Evolutionary conservation across 768 basidiomycete genomes (phyloP).

Genomic region (Saitozyma podzolica): DNA sequence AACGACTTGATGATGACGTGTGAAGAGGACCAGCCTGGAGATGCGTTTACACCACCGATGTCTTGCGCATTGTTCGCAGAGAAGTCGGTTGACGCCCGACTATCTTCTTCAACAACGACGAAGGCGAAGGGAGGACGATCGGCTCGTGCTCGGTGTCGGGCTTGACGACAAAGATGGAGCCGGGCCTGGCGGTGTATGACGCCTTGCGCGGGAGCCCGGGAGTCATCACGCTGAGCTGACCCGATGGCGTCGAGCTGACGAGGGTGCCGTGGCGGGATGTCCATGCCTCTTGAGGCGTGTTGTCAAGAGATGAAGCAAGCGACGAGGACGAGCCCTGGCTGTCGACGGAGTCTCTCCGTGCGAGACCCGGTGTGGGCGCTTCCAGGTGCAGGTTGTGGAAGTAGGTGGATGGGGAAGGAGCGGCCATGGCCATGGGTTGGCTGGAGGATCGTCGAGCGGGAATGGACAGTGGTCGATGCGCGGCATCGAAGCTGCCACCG

Average conservation of each 20-base stretch:
- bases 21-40: no score
- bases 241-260: constrained; percentile 28
- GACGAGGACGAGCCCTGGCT: constrained; percentile 21
- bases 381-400: constrained; percentile 37
- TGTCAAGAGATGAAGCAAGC: constrained; percentile 11
- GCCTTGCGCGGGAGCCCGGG: constrained; percentile 42
- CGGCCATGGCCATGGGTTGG: constrained; percentile 10
- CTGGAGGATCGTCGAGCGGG: constrained; percentile 15
- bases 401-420: constrained; percentile 19
- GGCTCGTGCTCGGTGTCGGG: constrained; percentile 13
- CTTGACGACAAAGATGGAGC: constrained; percentile 36
- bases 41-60: no score
- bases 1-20: no score
- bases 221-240: constrained; percentile 22
- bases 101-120: constrained; percentile 20
- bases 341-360: constrained; percentile 34
- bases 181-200: constrained; percentile 40
- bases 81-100: constrained; percentile 11
- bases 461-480: constrained; percentile 13
- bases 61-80: constrained; percentile 18
- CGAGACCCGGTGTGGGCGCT: constrained; percentile 41
- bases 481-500: constrained; percentile 7
- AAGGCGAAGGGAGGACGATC: constrained; percentile 2
- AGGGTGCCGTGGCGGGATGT: constrained; percentile 20
- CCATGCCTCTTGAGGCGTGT: constrained; percentile 31